Evolutionary conservation across 2,329 filamentous ascomycete species (phyloP).

Genomic region (Penicillium hesseltinei): DNA sequence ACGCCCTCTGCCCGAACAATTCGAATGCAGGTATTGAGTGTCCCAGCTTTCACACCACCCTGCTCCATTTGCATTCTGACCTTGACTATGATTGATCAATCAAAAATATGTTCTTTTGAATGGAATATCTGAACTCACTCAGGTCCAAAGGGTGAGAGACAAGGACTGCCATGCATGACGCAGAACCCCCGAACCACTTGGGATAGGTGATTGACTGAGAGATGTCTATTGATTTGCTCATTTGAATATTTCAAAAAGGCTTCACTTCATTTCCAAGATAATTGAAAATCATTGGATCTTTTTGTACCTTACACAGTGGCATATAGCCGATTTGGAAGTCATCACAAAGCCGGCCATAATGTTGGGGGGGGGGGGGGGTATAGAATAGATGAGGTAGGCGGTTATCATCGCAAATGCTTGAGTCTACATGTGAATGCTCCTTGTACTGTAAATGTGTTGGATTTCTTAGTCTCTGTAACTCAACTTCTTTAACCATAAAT

Average conservation of each 20-base stretch:
- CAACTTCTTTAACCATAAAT: no score
- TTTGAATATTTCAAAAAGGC: neutral
- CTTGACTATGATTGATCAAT: conserved; percentile 16
- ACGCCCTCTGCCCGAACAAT: conserved; percentile 21
- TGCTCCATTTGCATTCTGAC: conserved; percentile 26
- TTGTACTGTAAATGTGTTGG: neutral
- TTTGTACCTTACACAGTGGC: neutral
- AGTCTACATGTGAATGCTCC: neutral
- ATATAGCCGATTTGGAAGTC: conserved; percentile 8
- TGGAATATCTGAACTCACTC: conserved; percentile 11
- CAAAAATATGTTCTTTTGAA: neutral
- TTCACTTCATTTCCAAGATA: neutral
- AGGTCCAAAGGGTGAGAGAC: conserved; percentile 29
- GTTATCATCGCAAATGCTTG: neutral
- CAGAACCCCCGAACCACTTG: conserved; percentile 25
- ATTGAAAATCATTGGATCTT: neutral
- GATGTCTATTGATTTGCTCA: neutral
- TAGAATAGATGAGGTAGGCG: neutral
- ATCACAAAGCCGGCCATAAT: neutral
- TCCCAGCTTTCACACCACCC: conserved; percentile 13
- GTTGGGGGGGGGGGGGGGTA: neutral
- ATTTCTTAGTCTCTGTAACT: no score
- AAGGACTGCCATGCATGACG: conserved; percentile 30
- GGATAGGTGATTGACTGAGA: conserved; percentile 9
- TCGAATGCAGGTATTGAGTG: conserved; percentile 15